phyloP scores from a whole-genome alignment of 73 alveolate species.

The Paramecium pentaurelia region DNA sequence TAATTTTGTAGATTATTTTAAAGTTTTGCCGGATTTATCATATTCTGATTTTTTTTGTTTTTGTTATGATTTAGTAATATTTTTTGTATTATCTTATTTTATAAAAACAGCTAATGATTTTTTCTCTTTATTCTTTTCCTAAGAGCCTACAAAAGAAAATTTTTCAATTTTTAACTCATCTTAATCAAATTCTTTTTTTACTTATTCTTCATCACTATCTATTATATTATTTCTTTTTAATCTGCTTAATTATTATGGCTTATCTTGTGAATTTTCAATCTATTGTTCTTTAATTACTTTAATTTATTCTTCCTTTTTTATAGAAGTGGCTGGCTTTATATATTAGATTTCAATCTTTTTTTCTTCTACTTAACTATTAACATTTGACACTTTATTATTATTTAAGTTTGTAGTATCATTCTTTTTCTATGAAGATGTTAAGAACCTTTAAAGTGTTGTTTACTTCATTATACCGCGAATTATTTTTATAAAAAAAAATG shows the following conservation, averaged over 20 bases:
- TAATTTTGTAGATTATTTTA: not conserved
- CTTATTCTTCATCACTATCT: not conserved
- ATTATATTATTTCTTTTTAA: not conserved
- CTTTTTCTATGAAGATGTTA: not conserved
- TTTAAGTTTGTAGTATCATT: not conserved
- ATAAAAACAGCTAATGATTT: not conserved
- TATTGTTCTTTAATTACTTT: not conserved
- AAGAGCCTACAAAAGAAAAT: not conserved
- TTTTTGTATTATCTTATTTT: not conserved
- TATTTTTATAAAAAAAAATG: conserved; percentile 1
- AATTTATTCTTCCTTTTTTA: not conserved
- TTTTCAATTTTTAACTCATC: not conserved
- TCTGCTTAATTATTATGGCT: not conserved
- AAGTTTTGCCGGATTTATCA: not conserved
- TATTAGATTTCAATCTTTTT: not conserved
- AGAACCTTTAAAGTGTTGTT: not conserved
- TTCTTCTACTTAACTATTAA: not conserved
- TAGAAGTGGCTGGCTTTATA: not conserved
- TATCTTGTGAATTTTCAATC: not conserved
- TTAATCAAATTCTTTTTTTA: not conserved
- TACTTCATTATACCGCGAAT: not conserved
- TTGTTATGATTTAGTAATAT: not conserved
- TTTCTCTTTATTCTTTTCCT: not conserved
- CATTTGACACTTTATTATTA: not conserved
- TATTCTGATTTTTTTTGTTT: not conserved